Evolutionary conservation across 495 filamentous ascomycete genomes (phyloP).

Genomic region (Zalerion maritima): DNA sequence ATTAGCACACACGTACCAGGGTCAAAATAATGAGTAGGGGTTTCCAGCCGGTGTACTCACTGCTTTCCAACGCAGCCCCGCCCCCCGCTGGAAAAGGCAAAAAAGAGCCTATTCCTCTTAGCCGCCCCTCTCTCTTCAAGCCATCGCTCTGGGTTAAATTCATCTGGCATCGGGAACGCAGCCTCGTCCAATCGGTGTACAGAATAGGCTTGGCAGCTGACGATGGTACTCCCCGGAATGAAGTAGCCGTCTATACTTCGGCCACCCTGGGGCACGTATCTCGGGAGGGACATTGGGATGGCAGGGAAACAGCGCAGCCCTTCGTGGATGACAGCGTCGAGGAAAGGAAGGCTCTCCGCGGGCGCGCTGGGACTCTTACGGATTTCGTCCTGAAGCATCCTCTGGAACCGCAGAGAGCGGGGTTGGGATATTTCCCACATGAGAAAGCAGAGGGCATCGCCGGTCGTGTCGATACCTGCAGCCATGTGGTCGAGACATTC

Average conservation of each 20-base stretch:
- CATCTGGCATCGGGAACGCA: conserved; percentile 40
- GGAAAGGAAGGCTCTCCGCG: conserved; percentile 40
- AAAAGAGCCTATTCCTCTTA: conserved; percentile 33
- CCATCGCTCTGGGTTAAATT: conserved; percentile 52
- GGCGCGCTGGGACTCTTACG: conserved; percentile 12
- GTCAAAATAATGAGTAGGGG: neutral
- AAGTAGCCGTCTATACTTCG: conserved; percentile 31
- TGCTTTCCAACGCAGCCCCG: conserved; percentile 44
- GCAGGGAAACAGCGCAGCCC: conserved; percentile 43
- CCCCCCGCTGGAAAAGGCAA: conserved; percentile 39
- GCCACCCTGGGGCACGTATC: conserved; percentile 41
- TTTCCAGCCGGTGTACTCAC: conserved; percentile 17
- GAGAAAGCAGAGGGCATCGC: conserved; percentile 48
- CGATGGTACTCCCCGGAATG: conserved; percentile 32
- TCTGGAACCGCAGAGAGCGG: conserved; percentile 28
- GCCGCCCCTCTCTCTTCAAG: conserved; percentile 31
- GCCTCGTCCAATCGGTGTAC: conserved; percentile 34
- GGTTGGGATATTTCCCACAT: conserved; percentile 53
- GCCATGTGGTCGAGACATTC: conserved; percentile 39
- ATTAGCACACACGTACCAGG: neutral
- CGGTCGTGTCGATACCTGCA: conserved; percentile 54
- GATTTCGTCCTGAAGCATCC: conserved; percentile 33
- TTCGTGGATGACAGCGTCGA: conserved; percentile 49
- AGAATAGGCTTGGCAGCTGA: conserved; percentile 40
- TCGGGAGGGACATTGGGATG: conserved; percentile 52